A percentile compares a stretch with the other conserved stretches of the same genome.
Evolutionary conservation across 371 early-diverging fungal genomes (phyloP).

Genomic region (Mucor plumbeus): DNA sequence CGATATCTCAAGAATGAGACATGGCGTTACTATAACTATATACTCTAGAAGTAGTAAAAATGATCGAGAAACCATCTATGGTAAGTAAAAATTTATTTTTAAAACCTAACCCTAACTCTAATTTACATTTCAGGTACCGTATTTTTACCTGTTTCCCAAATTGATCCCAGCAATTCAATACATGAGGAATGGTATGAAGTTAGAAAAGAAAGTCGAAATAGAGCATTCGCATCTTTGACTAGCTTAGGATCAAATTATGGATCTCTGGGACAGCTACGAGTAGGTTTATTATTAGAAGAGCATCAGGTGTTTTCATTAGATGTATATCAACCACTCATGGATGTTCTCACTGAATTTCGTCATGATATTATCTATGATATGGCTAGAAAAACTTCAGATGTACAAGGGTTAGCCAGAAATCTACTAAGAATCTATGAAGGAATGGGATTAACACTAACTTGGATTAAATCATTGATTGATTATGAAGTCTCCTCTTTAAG

Average conservation of each 20-base stretch:
- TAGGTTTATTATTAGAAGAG: constrained; percentile 65
- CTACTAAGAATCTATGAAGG: constrained; percentile 61
- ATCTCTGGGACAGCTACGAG: constrained; percentile 58
- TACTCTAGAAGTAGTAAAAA: constrained; percentile 43
- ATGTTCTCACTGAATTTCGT: constrained; percentile 49
- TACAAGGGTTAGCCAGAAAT: constrained; percentile 64
- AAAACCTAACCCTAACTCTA: too few relatives aligned
- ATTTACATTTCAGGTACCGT: constrained; percentile 5
- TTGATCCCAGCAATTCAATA: constrained; percentile 23
- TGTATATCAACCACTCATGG: constrained; percentile 25
- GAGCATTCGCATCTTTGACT: constrained; percentile 37
- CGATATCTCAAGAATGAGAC: constrained; percentile 46
- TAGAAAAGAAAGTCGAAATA: constrained; percentile 37
- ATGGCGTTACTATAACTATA: constrained; percentile 55
- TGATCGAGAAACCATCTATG: constrained; percentile 36
- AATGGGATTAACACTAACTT: constrained; percentile 47
- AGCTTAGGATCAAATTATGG: constrained; percentile 33
- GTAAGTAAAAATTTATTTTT: not conserved
- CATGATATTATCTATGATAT: constrained; percentile 57
- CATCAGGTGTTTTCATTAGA: constrained; percentile 52
- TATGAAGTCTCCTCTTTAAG: constrained; percentile 62
- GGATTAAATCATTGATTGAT: constrained; percentile 64
- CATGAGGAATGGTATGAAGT: constrained; percentile 62
- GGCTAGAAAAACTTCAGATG: constrained; percentile 44
- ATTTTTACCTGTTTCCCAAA: constrained; percentile 34